phyloP scores from a whole-genome alignment of 805 yeast genomes.

The Nematodospora valgi region DNA sequence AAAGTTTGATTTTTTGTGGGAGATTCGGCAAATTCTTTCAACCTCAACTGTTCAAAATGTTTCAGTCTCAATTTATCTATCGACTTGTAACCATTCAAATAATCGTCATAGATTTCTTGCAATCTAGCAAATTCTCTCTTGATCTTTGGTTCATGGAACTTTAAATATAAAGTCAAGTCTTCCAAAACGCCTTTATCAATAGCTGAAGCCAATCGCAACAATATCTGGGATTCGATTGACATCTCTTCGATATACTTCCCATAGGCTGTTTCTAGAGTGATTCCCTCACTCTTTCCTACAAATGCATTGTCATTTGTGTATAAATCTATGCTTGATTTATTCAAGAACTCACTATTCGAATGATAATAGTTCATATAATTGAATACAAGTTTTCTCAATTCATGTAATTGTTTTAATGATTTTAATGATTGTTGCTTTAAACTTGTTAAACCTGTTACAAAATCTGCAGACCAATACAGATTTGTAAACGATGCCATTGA shows the following conservation, averaged over 20 bases:
- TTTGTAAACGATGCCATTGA: conserved; percentile 35
- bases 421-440: conserved; percentile 26
- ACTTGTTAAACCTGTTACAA: conserved; percentile 31
- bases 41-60: conserved; percentile 26
- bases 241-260: conserved; percentile 17
- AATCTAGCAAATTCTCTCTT: conserved; percentile 20
- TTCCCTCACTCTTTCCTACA: background rate
- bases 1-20: background rate
- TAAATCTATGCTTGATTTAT: conserved; percentile 22
- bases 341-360: conserved; percentile 31
- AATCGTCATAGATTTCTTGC: conserved; percentile 21
- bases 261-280: conserved; percentile 4
- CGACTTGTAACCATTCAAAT: conserved; percentile 18
- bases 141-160: conserved; percentile 33
- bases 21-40: conserved; percentile 27
- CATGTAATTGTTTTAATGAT: conserved; percentile 39
- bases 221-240: conserved; percentile 19
- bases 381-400: conserved; percentile 34
- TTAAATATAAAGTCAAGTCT: conserved; percentile 31
- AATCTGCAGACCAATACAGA: conserved; percentile 42
- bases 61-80: conserved; percentile 28
- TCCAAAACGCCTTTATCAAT: conserved; percentile 35
- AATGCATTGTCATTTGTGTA: conserved; percentile 21
- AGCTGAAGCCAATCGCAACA: conserved; percentile 24
- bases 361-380: conserved; percentile 34